Evolutionary conservation across 441 rosid genomes (phyloP).

Genomic region (Raphanus hybrid): DNA sequence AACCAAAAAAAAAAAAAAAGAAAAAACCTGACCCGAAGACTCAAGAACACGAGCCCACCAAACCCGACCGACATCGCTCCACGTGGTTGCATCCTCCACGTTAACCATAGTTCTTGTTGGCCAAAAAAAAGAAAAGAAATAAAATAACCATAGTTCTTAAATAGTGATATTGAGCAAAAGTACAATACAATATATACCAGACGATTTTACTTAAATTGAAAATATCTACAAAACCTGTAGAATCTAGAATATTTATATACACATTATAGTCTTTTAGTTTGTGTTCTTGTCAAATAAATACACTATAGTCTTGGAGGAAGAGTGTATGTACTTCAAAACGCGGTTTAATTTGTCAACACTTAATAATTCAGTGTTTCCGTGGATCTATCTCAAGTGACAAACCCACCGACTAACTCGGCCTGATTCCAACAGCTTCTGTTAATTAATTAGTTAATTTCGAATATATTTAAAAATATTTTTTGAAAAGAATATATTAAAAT

Average conservation of each 20-base stretch:
- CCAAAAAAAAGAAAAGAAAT: not conserved
- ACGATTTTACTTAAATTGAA: not conserved
- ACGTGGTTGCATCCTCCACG: too few species aligned
- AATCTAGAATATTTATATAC: not conserved
- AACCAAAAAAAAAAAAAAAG: too few species aligned
- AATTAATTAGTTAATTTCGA: not conserved
- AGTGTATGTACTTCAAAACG: conserved; percentile 23
- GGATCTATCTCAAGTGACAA: conserved; percentile 33
- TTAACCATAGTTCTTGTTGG: not conserved
- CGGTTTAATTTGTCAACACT: conserved; percentile 32
- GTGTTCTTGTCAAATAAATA: not conserved
- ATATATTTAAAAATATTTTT: not conserved
- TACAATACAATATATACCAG: not conserved
- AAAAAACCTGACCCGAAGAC: too few species aligned
- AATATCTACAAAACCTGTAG: not conserved
- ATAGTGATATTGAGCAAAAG: not conserved
- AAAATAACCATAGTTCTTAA: not conserved
- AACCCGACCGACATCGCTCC: too few species aligned
- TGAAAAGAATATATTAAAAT: too few species aligned
- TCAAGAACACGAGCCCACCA: too few species aligned
- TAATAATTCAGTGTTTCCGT: conserved; percentile 28
- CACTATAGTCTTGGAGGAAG: conserved; percentile 2
- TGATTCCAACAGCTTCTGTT: conserved; percentile 14
- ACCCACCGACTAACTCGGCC: conserved; percentile 38
- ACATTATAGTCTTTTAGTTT: not conserved